phyloP scores from a whole-genome alignment of 306 rosid genomes.

The Betula pendula region DNA sequence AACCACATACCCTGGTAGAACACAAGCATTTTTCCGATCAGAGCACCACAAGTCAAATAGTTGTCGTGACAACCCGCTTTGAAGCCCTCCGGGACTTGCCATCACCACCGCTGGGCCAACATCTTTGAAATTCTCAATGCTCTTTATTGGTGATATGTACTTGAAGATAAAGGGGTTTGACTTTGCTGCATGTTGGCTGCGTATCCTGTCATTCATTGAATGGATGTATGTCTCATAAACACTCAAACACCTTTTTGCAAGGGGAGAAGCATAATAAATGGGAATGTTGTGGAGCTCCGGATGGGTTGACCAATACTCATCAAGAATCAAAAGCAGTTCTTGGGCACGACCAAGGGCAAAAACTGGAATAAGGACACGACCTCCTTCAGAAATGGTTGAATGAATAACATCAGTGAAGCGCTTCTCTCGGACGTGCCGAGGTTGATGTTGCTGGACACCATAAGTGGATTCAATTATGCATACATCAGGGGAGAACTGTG shows the following conservation, averaged over 20 bases:
- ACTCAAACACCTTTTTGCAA: constrained; percentile 84
- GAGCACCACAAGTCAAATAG: constrained; percentile 95
- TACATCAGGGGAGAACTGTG: constrained; percentile 89
- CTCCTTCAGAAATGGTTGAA: constrained; percentile 88
- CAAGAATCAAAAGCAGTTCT: constrained; percentile 90
- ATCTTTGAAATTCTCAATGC: constrained; percentile 82
- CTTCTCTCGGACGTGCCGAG: constrained; percentile 80
- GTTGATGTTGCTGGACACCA: constrained; percentile 95
- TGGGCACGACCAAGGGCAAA: constrained; percentile 97
- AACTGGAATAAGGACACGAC: constrained; percentile 89
- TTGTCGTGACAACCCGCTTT: constrained; percentile 88
- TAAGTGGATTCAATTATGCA: constrained; percentile 96
- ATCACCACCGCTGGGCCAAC: constrained; percentile 90
- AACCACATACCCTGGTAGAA: constrained; percentile 83
- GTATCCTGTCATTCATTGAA: constrained; percentile 91
- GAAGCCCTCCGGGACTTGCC: constrained; percentile 97
- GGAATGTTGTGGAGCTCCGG: constrained; percentile 90
- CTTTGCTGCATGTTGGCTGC: constrained; percentile 80
- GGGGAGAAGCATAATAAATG: constrained; percentile 95
- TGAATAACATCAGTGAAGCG: constrained; percentile 90
- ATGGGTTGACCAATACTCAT: constrained; percentile 94
- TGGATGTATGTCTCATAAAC: constrained; percentile 94
- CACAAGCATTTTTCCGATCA: constrained; percentile 79
- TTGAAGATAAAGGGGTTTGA: constrained; percentile 87
- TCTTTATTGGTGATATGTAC: constrained; percentile 75